These are phyloP conservation scores for Coelastrella sp. DNA, from an alignment of 139 green algal genomes.

Conservation along the genomic window DNA sequence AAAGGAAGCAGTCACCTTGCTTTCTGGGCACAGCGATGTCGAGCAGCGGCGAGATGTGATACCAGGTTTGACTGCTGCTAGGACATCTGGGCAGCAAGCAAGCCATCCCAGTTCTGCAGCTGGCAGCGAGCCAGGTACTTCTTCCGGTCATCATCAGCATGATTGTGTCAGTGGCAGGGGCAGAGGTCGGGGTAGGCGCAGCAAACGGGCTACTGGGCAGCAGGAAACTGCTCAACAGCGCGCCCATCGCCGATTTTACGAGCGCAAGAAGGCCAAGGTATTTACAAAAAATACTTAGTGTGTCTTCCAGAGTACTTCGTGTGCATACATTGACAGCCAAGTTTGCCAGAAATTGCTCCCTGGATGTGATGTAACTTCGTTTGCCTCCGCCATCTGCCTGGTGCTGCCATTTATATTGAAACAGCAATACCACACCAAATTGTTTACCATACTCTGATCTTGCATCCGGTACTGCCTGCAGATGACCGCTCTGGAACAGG, in stretches of 20 bases:
- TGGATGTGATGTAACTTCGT: neutral
- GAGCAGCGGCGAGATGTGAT: neutral
- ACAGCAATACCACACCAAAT: neutral
- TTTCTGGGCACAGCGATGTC: neutral
- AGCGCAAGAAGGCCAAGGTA: slow-evolving; percentile 47
- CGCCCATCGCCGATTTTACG: slow-evolving; percentile 44
- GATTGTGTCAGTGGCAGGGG: neutral
- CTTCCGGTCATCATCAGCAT: neutral
- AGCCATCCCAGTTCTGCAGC: neutral
- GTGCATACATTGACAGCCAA: neutral
- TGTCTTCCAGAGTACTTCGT: neutral
- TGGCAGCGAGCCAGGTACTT: neutral
- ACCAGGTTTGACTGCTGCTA: neutral
- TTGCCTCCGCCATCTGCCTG: neutral
- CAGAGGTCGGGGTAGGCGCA: neutral
- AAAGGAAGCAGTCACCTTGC: neutral
- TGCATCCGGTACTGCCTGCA: neutral
- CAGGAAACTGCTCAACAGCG: slow-evolving; percentile 47
- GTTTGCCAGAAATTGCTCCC: neutral
- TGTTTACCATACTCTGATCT: neutral
- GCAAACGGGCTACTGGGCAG: neutral
- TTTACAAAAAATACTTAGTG: neutral
- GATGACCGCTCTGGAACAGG: slow-evolving; percentile 37
- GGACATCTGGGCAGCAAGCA: neutral
- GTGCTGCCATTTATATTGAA: neutral